A percentile compares a stretch with the other conserved stretches of the same genome.
Conservation (phyloP, 371 early-diverging fungal species). For the Zychaea mexicana region DNA sequence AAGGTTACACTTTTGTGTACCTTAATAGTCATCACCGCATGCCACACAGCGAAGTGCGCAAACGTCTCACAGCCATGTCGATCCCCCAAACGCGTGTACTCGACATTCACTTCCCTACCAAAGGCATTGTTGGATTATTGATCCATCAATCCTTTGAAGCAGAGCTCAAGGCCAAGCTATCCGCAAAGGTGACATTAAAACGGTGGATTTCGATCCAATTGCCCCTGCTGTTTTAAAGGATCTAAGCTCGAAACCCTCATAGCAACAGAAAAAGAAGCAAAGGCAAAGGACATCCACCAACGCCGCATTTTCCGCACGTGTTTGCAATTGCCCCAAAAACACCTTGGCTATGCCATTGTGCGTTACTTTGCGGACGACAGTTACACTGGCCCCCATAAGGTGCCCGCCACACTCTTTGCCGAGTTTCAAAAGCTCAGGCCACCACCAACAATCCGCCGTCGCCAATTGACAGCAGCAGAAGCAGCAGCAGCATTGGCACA, state of each 20-base stretch:
- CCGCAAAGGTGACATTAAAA: neutral
- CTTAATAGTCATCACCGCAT: neutral
- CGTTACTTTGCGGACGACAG: neutral
- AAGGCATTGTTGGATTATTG: neutral
- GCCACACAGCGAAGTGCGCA: neutral
- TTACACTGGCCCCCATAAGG: neutral
- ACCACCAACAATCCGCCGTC: neutral
- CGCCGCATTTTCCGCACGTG: neutral
- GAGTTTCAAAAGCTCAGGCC: neutral
- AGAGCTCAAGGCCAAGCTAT: neutral
- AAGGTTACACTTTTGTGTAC: conserved; percentile 4
- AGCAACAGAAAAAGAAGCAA: neutral
- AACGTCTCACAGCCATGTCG: neutral
- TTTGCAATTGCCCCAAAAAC: neutral
- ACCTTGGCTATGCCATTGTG: neutral
- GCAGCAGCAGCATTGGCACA: neutral
- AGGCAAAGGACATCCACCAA: neutral
- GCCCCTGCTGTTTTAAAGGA: neutral
- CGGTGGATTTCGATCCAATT: neutral
- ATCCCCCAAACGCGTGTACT: neutral
- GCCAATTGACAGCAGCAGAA: neutral
- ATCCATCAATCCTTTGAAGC: neutral
- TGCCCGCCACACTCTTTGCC: neutral
- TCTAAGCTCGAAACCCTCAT: neutral
- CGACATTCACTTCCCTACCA: neutral